phyloP scores from a whole-genome alignment of 306 rosid species.

The Cicer judaicum region DNA sequence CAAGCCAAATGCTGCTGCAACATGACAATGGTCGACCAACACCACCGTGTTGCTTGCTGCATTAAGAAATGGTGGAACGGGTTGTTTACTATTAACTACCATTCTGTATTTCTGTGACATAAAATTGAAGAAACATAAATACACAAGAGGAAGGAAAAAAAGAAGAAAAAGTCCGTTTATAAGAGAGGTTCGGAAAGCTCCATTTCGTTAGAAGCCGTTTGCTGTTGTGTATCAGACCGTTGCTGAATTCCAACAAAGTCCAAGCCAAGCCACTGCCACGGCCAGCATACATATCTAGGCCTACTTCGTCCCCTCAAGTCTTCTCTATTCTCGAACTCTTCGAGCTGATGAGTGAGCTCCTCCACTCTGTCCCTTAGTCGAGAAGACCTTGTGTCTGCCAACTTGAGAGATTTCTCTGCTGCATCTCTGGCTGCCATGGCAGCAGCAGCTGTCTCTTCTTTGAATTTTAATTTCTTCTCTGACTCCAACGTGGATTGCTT shows the following conservation, averaged over 20 bases:
- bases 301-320: conserved; percentile 63
- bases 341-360: conserved; percentile 91
- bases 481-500: conserved; percentile 77
- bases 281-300: conserved; percentile 97
- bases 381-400: conserved; percentile 88
- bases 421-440: conserved; percentile 99
- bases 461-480: conserved; percentile 87
- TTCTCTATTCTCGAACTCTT: conserved; percentile 81
- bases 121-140: conserved; percentile 57
- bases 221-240: conserved; percentile 61
- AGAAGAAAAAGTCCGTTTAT: conserved; percentile 40
- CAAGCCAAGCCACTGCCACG: conserved; percentile 98
- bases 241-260: conserved; percentile 78
- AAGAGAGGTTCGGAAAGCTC: conserved; percentile 97
- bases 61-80: conserved; percentile 39
- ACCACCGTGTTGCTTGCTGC: conserved; percentile 33
- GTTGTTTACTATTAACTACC: conserved; percentile 48
- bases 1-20: conserved; percentile 37
- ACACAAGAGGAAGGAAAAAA: conserved; percentile 39
- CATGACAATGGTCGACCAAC: conserved; percentile 35
- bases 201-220: conserved; percentile 83
- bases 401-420: conserved; percentile 86
- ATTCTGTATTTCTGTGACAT: conserved; percentile 46
- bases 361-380: conserved; percentile 92
- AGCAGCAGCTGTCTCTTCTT: conserved; percentile 94